Evolutionary conservation across 2,329 filamentous ascomycete genomes (phyloP), one percentile per base, ranked within the genome.

Genomic region (Aspergillus novoparasiticus): DNA sequence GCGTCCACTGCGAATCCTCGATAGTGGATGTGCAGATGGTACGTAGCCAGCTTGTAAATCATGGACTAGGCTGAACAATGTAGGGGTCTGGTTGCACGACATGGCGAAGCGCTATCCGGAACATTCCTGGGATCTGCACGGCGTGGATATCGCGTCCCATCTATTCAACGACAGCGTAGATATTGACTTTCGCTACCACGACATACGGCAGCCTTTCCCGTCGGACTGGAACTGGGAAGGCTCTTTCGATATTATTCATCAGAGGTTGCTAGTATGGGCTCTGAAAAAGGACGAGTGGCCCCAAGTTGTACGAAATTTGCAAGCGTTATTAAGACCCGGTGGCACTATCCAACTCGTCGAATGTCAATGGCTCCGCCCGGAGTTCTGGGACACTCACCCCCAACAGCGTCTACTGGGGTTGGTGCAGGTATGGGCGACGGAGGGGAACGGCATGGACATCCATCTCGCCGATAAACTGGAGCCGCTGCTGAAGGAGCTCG

Each of bases 1-100:
- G 4, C 9, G 28, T 10, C 41, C 57, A 14, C 6, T 57, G 10
- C 48, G 57, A 30, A 50, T 64, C 3, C 51, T 66, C 4, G 62
- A 66, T n/a, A 55, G 56, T 21, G 62, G 64, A 8, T 63, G 61
- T 21, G 64, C 64, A 3, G 64, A 66, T 21, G 64, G 64, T 66
- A 23, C 56, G 56, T 57, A n/a, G 26, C 43, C 34, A 28, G 39
- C 30, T n/a, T 23, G 30, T 46, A 46, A 50, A 56, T 30, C n/a
- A 32, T 16, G 46, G 48, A 32, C 48, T 19, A 3, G 16, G 16
- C 28, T 51, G 48, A 51, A 32, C 48, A 51, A n/a, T 21, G 28
- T 34, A 66, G 64, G 64, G 8, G 54, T 48, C 26, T 64, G 64
- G 64, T 55, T 66, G 23, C 23, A 23, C 14, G 62, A 64, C 34